Percentiles rank a stretch among this genome's conserved stretches.
Evolutionary conservation across 2,329 filamentous ascomycete genomes (phyloP).

Genomic region (Chrysoporthe puriensis): DNA sequence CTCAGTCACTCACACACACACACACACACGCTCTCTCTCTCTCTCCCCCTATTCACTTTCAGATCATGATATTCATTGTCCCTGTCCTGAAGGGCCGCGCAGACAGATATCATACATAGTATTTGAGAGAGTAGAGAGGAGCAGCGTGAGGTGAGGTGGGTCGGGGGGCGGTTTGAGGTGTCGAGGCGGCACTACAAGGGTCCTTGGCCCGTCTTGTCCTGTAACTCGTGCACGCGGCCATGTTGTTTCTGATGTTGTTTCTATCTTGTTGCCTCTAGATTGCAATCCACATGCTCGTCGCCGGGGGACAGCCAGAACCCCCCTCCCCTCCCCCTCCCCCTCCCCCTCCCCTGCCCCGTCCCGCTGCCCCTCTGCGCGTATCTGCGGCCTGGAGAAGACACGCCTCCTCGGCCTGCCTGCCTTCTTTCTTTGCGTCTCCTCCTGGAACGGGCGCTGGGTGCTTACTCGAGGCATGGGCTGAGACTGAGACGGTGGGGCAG

Average conservation of each 20-base stretch:
- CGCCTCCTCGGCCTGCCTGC: too few relatives aligned
- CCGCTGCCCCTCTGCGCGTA: background rate
- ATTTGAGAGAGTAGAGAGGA: too few relatives aligned
- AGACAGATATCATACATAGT: too few relatives aligned
- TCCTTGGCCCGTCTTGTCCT: background rate
- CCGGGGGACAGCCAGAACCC: background rate
- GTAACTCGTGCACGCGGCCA: slow-evolving; percentile 1
- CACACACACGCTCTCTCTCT: background rate
- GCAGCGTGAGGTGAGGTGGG: background rate
- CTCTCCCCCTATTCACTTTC: background rate
- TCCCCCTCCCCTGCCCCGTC: too few relatives aligned
- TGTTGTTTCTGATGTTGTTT: slow-evolving; percentile 9
- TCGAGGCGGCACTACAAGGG: background rate
- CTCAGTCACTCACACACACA: too few relatives aligned
- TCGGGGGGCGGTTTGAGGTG: slow-evolving; percentile 1
- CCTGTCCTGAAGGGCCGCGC: too few relatives aligned
- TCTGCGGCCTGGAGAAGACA: background rate
- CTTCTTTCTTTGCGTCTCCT: too few relatives aligned
- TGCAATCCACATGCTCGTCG: background rate
- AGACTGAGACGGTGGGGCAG: too few relatives aligned
- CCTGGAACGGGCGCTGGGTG: too few relatives aligned
- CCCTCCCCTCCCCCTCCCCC: background rate
- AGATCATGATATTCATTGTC: background rate
- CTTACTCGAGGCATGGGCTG: too few relatives aligned
- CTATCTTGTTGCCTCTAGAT: background rate